Base-by-base conservation (phyloP, 208 protist species). In the Leishmania aethiopica region DNA sequence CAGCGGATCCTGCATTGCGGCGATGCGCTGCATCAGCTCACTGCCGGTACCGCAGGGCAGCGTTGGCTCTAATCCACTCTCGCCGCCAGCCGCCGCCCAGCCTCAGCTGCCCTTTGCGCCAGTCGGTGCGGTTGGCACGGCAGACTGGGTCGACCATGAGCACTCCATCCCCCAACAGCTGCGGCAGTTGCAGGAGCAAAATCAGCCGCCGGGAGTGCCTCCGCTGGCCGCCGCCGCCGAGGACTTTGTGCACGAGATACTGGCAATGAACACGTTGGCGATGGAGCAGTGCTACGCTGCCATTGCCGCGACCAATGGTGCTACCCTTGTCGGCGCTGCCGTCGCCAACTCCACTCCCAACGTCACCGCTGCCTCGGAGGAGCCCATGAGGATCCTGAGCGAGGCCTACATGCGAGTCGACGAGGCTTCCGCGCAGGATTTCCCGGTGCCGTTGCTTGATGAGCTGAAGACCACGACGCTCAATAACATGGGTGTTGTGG, bases 401-500 rank as follows among this genome's bases (percentile, higher is more conserved):
- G 90, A 93, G 77, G 92, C 89, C 15, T 95, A 93, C 78, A 89
- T 90, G 87, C 85, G 85, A 40, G 82, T 95, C 25, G 83, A 81
- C 25, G 62, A 67, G 62, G 71, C 74, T 53, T 76, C 60, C 25
- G 78, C 77, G n/a, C 77, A 89, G 66, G 79, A 82, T 35, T 53
- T 86, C 15, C 79, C 79, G 13, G 75, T 75, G 6, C 86, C 80
- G 66, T 73, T 94, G 42, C 80, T 94, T 19, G 92, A 95, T 86
- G 84, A 93, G 84, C 89, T 97, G 49, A 89, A 87, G 78, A 84
- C 94, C 40, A 97, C 89, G 3, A 97, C 94, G 42, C 85, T 97
- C 64, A 96, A 95, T 83, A 97, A 97, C 85, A 91, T 97, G 87
- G 94, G 94, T 17, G 91, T 97, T 6, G 88, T 93, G 49, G 94